Evolutionary conservation across 768 basidiomycete genomes (phyloP).

Genomic region (Suillus weaverae): DNA sequence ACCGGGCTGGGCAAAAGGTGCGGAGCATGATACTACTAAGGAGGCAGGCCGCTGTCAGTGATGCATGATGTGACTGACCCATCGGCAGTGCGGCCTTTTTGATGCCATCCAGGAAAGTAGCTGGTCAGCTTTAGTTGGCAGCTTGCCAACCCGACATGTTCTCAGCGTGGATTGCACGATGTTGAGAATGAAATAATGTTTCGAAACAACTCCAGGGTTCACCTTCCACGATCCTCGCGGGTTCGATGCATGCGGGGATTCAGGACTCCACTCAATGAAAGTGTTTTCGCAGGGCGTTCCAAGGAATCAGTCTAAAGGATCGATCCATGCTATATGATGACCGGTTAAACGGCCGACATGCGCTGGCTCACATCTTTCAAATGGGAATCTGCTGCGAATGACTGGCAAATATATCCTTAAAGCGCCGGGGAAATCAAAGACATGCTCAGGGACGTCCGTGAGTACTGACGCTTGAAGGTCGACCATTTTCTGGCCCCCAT

Average conservation of each 20-base stretch:
- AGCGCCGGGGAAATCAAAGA: no score
- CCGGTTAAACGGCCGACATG: not conserved
- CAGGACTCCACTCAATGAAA: slow-evolving; percentile 30
- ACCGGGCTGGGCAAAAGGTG: no score
- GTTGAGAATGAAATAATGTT: slow-evolving; percentile 26
- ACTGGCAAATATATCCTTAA: no score
- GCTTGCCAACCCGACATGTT: not conserved
- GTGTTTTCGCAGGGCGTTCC: slow-evolving; percentile 32
- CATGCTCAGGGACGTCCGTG: no score
- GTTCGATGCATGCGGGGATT: slow-evolving; percentile 36
- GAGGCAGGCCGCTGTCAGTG: no score
- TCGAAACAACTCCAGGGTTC: slow-evolving; percentile 30
- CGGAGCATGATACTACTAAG: no score
- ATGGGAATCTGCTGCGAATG: slow-evolving; percentile 22
- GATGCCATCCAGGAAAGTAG: slow-evolving; percentile 1
- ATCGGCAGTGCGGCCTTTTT: not conserved
- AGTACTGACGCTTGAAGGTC: no score
- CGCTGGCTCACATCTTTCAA: not conserved
- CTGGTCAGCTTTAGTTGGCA: not conserved
- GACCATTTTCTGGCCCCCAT: no score
- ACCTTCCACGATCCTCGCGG: slow-evolving; percentile 32
- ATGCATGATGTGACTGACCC: no score
- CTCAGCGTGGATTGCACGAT: slow-evolving; percentile 31
- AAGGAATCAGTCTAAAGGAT: slow-evolving; percentile 20
- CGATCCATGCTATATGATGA: slow-evolving; percentile 40